A percentile compares a stretch with the other conserved stretches of the same genome.
Evolutionary conservation across 108 stramenopile species (phyloP).

Genomic region (Skeletonema tropicum): DNA sequence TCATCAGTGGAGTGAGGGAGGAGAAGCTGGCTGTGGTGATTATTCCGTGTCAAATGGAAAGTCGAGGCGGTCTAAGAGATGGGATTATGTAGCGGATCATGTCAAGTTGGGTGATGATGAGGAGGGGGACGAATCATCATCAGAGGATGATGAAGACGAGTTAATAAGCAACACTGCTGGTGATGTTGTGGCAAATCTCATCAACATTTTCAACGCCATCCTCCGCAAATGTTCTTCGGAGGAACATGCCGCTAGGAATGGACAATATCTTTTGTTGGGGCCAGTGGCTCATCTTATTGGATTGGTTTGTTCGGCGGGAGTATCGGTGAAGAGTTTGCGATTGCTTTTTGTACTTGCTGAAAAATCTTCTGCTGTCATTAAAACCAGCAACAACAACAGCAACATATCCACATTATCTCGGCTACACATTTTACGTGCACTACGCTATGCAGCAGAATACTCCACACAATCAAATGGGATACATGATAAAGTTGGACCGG

Average conservation of each 20-base stretch:
- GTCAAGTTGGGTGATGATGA: conserved; percentile 4
- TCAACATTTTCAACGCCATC: conserved; percentile 25
- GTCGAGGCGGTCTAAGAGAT: conserved; percentile 4
- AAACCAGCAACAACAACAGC: not conserved
- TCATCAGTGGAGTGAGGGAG: conserved; percentile 17
- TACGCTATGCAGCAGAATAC: conserved; percentile 61
- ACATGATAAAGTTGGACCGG: conserved; percentile 59
- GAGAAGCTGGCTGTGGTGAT: not conserved
- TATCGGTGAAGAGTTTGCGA: conserved; percentile 50
- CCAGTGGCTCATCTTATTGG: conserved; percentile 68
- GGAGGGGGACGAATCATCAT: not conserved
- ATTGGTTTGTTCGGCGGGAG: conserved; percentile 53
- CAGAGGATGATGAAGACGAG: conserved; percentile 29
- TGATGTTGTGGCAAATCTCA: conserved; percentile 22
- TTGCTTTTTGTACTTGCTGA: conserved; percentile 46
- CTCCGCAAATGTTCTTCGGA: conserved; percentile 19
- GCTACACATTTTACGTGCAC: conserved; percentile 54
- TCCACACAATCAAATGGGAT: conserved; percentile 50
- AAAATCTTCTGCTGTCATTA: not conserved
- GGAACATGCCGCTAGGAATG: not conserved
- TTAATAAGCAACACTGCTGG: conserved; percentile 1
- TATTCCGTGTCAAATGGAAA: not conserved
- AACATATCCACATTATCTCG: conserved; percentile 26
- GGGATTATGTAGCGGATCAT: conserved; percentile 39
- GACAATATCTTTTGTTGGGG: conserved; percentile 42